Base-by-base conservation (phyloP, 1,284 basidiomycete genomes). In the Ustilago loliicola region DNA sequence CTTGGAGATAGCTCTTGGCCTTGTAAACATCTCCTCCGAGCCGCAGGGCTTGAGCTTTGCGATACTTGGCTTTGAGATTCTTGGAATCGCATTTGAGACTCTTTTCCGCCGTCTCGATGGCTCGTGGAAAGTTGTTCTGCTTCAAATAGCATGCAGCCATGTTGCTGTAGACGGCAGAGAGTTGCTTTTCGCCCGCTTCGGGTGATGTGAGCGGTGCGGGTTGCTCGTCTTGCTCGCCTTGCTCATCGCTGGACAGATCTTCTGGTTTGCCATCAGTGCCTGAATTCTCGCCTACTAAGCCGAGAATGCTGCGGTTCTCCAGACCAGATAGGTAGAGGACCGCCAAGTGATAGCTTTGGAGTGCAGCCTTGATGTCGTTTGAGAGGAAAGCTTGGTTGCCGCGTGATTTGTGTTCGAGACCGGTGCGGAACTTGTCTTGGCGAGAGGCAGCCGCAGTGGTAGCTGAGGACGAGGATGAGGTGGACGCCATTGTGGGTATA, bases 61-160 rank as follows among this genome's bases (percentile, higher is more conserved):
- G 23, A 45, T 30, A 76, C n/a, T 45, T 72, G 17, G 73, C 73
- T 30, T 76, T 76, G 15, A 66, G 34, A n/a, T 71, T 72, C 23
- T 27, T 23, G 30, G 61, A 58, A 25, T 72, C 57, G 50, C 56
- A 32, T 23, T 64, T 61, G 21, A 76, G n/a, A 5, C 36, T 36
- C 50, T 71, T 72, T 3, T 72, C 68, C 19, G 73, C 64, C 15
- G 30, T n/a, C 21, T 56, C 30, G 0, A 76, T 38, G 7, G 73
- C 73, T 11, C 65, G 23, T 0, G 11, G 6, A 32, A 55, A 76
- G 2, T 65, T 64, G 0, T 36, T 0, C 51, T 68, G 69, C 59
- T 68, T 71, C n/a, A 76, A 53, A n/a, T 68, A 72, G 61, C 61
- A 64, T 9, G 61, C 65, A 19, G 73, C 36, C 68, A 76, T 76